Evolutionary conservation across 768 basidiomycete species (phyloP).

Genomic region (Russula compacta): DNA sequence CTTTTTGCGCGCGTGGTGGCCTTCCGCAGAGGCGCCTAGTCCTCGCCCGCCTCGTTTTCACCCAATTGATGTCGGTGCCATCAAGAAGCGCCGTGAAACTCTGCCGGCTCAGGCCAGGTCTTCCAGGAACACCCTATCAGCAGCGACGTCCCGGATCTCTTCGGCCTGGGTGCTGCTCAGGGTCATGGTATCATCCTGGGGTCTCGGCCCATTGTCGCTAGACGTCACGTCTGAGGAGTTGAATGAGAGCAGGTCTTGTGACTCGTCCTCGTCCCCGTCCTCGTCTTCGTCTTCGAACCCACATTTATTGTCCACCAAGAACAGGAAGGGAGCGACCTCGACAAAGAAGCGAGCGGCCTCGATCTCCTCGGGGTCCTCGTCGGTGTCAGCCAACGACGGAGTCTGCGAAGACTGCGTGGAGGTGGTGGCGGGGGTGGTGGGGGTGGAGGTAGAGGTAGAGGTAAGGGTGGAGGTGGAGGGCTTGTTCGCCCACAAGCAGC

Average conservation of each 20-base stretch:
- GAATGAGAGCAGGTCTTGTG: not conserved
- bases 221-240: not conserved
- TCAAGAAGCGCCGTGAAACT: slow-evolving; percentile 5
- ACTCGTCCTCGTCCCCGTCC: not conserved
- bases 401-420: not conserved
- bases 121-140: slow-evolving; percentile 21
- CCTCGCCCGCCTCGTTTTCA: not conserved
- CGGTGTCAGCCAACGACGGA: not conserved
- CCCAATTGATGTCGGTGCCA: not conserved
- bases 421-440: too few relatives aligned
- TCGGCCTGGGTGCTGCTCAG: slow-evolving; percentile 13
- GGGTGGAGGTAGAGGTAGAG: not conserved
- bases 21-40: not conserved
- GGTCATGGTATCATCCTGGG: not conserved
- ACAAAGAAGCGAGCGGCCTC: not conserved
- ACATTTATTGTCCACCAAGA: not conserved
- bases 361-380: not conserved
- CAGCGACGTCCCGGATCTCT: slow-evolving; percentile 20
- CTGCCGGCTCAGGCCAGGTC: slow-evolving; percentile 2
- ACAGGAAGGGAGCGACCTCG: not conserved
- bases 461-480: not conserved
- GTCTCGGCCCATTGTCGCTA: not conserved
- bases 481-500: not conserved
- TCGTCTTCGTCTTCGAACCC: not conserved
- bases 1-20: not conserved